A percentile compares a stretch with the other conserved stretches of the same genome.
These are phyloP conservation scores for Camillea tinctor DNA, from an alignment of 2,329 filamentous ascomycete genomes.

Conservation along the genomic window DNA sequence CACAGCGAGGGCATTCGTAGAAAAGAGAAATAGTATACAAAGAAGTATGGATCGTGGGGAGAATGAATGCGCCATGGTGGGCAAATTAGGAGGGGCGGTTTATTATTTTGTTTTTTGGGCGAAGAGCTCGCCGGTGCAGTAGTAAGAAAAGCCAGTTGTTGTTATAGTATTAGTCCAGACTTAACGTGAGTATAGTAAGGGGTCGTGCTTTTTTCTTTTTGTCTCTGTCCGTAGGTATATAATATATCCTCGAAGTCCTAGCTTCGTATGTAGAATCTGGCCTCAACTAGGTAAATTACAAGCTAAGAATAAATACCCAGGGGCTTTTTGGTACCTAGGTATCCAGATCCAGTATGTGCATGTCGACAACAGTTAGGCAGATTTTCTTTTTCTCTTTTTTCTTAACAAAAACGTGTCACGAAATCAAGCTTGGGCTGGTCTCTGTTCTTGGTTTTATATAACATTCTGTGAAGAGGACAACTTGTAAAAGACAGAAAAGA, in stretches of 20 bases:
- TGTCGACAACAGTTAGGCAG: neutral
- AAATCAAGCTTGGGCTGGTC: constrained; percentile 2
- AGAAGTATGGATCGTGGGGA: constrained; percentile 38
- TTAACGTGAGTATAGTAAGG: neutral
- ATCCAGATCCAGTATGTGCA: constrained; percentile 10
- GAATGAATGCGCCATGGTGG: constrained; percentile 38
- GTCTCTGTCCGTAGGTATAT: no score
- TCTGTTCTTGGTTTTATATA: constrained; percentile 6
- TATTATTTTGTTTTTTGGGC: no score
- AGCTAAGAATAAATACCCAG: constrained; percentile 10
- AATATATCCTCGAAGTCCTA: neutral
- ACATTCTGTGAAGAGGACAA: constrained; percentile 24
- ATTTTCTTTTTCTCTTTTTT: no score
- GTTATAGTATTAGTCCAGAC: neutral
- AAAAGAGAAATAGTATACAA: constrained; percentile 42
- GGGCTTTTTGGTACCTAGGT: constrained; percentile 2
- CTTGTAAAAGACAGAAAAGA: constrained; percentile 12
- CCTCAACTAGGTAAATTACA: constrained; percentile 11
- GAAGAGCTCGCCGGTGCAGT: constrained; percentile 27
- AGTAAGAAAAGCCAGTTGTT: constrained; percentile 17
- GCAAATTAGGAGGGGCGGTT: constrained; percentile 21
- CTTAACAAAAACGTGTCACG: constrained; percentile 23
- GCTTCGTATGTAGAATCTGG: constrained; percentile 17
- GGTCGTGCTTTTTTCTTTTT: neutral
- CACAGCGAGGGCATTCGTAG: constrained; percentile 50